Percentiles rank a stretch among this genome's conserved stretches.
These are phyloP conservation scores for Neurospora sp. DNA, from an alignment of 495 filamentous ascomycete species.

Conservation along the genomic window DNA sequence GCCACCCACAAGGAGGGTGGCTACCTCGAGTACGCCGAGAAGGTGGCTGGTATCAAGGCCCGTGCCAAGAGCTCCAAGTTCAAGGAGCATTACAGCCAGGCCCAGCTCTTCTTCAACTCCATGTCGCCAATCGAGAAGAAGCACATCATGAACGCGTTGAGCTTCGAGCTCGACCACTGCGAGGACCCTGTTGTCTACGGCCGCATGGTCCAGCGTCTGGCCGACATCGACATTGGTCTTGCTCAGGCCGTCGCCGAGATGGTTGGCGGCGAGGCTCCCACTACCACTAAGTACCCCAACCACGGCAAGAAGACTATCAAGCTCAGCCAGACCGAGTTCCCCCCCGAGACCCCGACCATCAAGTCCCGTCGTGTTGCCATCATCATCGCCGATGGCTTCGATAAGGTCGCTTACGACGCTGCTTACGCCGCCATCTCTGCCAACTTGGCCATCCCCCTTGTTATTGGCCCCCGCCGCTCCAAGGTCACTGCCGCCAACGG, in stretches of 20 bases:
- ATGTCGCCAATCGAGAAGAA: constrained; percentile 57
- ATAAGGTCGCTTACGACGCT: constrained; percentile 50
- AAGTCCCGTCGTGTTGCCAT: constrained; percentile 64
- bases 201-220: constrained; percentile 57
- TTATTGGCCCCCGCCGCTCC: constrained; percentile 54
- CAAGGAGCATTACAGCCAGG: constrained; percentile 65
- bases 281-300: constrained; percentile 42
- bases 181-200: constrained; percentile 75
- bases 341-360: constrained; percentile 53
- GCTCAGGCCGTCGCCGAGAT: constrained; percentile 58
- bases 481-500: constrained; percentile 49
- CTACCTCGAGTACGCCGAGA: constrained; percentile 58
- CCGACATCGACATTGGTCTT: constrained; percentile 62
- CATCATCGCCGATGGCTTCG: constrained; percentile 73
- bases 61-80: constrained; percentile 69
- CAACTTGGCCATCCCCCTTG: constrained; percentile 56
- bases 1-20: constrained; percentile 48
- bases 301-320: constrained; percentile 55
- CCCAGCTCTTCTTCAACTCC: constrained; percentile 73
- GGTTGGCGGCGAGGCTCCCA: constrained; percentile 55
- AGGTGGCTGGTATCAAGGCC: constrained; percentile 57
- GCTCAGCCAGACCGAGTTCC: constrained; percentile 61
- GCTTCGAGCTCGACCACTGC: constrained; percentile 84
- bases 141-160: constrained; percentile 59
- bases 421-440: constrained; percentile 52